Evolutionary conservation across 2,329 filamentous ascomycete species (phyloP), one percentile per base, ranked within the genome.

Genomic region (Trichophyton equinum): DNA sequence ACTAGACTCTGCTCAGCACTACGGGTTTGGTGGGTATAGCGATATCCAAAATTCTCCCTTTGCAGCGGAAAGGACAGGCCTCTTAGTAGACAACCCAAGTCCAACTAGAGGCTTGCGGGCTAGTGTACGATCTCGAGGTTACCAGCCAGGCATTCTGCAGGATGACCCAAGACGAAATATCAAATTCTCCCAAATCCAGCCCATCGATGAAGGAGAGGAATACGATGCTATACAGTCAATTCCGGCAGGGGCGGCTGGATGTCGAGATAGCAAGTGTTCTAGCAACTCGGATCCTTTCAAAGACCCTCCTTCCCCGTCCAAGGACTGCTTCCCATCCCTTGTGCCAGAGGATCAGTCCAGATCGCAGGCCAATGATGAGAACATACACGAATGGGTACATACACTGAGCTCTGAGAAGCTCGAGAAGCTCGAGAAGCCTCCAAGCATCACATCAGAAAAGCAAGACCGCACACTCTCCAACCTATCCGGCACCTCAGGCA

Each of bases 151-250:
- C 3, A 72, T 75, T 20, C 70, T 73, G 51, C 80, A 79, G 65
- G 78, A 81, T 36, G 78, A 81, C 58, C 30, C 72, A 49, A 75
- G 79, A 58, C 71, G 77, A 36, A 78, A 74, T 61, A 76, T 78
- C 18, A 77, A 77, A 6, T 78, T 80, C 36, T 79, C 79, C 2
- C 74, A 77, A 25, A 86, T 86, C 27, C 83, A 85, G 67, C 81
- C 82, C 0, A 86, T 86, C 53, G 82, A 84, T 42, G 82, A 84
- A 67, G 73, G 79, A 11, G 83, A 85, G 62, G 83, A 85, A 64
- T 81, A 84, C 58, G 81, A 82, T 61, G 75, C 75, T 61, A 56
- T 62, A n/a, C 49, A 51, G 55, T 36, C 18, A 13, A 60, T 25
- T 44, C 62, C 64, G 58, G 63, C 66, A 42, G 40, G 9, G 58